Base-by-base conservation (phyloP, 2,329 filamentous ascomycete genomes). In the Fusarium nodosum region DNA sequence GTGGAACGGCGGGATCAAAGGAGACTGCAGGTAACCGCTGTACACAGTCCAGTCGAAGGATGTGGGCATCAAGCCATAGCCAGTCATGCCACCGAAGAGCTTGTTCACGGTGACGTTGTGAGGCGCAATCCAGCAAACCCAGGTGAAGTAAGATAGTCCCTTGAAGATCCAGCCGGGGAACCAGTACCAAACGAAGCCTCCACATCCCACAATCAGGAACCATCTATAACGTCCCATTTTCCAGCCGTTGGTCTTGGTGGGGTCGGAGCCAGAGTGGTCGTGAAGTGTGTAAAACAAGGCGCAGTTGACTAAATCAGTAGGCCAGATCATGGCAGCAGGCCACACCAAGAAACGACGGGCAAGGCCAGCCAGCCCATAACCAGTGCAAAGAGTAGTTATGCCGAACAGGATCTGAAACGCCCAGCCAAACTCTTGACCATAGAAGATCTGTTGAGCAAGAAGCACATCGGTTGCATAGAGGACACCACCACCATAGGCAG, bases 121-220 rank as follows among this genome's bases (percentile, higher is more conserved):
- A 11, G 88, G 88, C n/a, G 85, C 86, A 61, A 89, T 86, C 82
- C 82, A 91, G 51, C 87, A 89, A 31, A 87, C 78, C 77, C 87
- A 90, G 36, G 87, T 87, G 72, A 91, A 91, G 68, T 87, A 84
- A 36, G 85, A 88, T 7, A 91, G 79, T 51, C 87, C 88, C 55
- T 87, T 87, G 62, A 87, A 89, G 42, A 91, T 85, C 74, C 86
- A 88, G 6, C 87, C 87, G 0, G 88, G 88, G 71, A 89, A 84
- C 84, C 86, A 89, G 71, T 88, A 88, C 86, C 86, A 85, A 38
- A 83, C 75, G 61, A 84, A 84, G 26, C 85, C 83, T 20, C 78
- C 84, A 28, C 78, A 74, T 68, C 86, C 86, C 36, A 89, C 81
- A 68, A 85, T 85, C 57, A 90, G 74, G 79, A 91, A 91, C 76